Percentiles rank a stretch among this genome's conserved stretches.
These are phyloP conservation scores for Hortiboletus flavorubellus DNA, from an alignment of 768 basidiomycete species.

Conservation along the genomic window DNA sequence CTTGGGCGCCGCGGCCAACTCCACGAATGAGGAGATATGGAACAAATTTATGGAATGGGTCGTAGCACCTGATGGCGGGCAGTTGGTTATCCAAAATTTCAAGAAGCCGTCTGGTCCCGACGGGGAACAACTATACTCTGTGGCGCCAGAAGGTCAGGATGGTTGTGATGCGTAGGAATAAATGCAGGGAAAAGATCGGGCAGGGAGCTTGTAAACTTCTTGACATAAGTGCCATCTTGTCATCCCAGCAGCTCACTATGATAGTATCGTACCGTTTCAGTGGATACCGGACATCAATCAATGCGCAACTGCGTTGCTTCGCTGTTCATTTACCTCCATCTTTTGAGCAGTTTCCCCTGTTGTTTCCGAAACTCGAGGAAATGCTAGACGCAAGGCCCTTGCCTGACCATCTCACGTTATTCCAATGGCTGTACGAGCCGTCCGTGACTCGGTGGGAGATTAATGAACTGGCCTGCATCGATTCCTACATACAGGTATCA, in stretches of 20 bases:
- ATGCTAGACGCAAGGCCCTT: neutral
- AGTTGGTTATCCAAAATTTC: slow-evolving; percentile 40
- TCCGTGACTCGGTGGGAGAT: neutral
- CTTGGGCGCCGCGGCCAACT: slow-evolving; percentile 29
- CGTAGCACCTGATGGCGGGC: slow-evolving; percentile 38
- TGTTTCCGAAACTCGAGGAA: neutral
- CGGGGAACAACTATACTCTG: slow-evolving; percentile 32
- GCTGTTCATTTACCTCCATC: no score
- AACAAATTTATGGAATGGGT: slow-evolving; percentile 46
- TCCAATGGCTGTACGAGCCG: neutral
- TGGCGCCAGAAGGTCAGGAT: slow-evolving; percentile 20
- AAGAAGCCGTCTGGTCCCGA: slow-evolving; percentile 22
- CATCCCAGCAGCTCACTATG: no score
- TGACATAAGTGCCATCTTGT: no score
- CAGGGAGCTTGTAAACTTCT: no score
- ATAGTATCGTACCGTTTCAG: no score
- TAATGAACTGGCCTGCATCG: no score
- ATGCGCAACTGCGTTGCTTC: no score
- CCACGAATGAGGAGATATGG: slow-evolving; percentile 30
- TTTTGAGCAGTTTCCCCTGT: neutral
- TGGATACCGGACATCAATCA: no score
- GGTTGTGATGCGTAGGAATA: neutral
- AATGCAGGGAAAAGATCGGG: no score
- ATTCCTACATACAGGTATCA: no score
- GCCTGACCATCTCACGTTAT: neutral